These are phyloP conservation scores for Mortierella antarctica DNA, from an alignment of 192 early-diverging fungal species.

Conservation along the genomic window DNA sequence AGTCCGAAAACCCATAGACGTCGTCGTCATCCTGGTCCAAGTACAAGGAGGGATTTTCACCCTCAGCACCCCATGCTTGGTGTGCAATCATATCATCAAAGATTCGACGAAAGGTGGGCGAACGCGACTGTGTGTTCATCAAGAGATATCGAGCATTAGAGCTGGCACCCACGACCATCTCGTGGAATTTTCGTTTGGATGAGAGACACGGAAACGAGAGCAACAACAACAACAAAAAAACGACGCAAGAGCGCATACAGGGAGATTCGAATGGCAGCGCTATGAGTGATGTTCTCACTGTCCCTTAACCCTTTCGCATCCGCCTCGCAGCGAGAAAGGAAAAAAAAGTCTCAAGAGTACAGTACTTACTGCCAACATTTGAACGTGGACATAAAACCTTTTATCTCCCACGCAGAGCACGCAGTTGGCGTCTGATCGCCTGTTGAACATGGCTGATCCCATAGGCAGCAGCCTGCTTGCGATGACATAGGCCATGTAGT, in stretches of 20 bases:
- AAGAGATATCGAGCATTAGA: no score
- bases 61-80: slow-evolving; percentile 1
- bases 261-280: no score
- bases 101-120: slow-evolving; percentile 1
- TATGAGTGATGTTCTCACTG: no score
- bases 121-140: slow-evolving; percentile 7
- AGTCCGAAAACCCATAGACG: background rate
- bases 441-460: background rate
- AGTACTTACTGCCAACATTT: slow-evolving; percentile 15
- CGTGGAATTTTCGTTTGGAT: no score
- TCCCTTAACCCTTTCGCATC: no score
- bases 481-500: slow-evolving; percentile 1
- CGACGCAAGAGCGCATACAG: no score
- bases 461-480: background rate
- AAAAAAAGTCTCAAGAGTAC: background rate
- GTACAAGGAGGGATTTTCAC: background rate
- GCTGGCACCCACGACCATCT: no score
- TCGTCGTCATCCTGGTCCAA: background rate
- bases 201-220: no score
- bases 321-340: background rate
- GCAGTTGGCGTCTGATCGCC: slow-evolving; percentile 12
- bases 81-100: slow-evolving; percentile 10
- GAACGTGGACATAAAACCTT: slow-evolving; percentile 18
- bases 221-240: background rate
- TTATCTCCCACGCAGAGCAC: background rate